Percentiles rank a stretch among this genome's conserved stretches.
Conservation (phyloP, 192 early-diverging fungal species). For the Backusella macrospora region DNA sequence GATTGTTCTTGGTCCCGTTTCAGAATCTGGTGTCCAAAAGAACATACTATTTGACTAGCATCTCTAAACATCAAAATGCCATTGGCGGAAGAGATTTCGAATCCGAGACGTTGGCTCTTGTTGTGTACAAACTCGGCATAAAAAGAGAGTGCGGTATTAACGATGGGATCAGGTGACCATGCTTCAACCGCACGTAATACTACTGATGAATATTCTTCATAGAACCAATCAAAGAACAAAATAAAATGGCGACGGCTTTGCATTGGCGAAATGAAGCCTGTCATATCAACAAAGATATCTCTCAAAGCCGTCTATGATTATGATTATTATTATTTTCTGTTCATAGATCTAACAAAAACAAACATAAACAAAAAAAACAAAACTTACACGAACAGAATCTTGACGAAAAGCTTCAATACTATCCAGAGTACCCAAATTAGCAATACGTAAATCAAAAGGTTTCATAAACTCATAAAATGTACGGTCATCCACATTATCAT, state of each 20-base stretch:
- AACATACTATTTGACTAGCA: conserved; percentile 66
- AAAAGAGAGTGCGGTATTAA: conserved; percentile 77
- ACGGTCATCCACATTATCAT: conserved; percentile 54
- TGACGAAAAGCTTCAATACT: conserved; percentile 60
- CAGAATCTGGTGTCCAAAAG: conserved; percentile 46
- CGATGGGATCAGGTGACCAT: conserved; percentile 63
- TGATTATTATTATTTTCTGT: neutral
- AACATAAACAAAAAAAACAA: neutral
- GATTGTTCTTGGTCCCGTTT: neutral
- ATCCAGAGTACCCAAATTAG: conserved; percentile 52
- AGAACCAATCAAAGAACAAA: conserved; percentile 88
- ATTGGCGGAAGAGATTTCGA: conserved; percentile 84
- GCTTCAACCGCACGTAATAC: conserved; percentile 70
- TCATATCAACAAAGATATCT: conserved; percentile 74
- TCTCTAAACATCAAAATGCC: conserved; percentile 91
- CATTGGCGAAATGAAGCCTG: conserved; percentile 75
- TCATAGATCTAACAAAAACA: neutral
- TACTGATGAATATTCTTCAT: conserved; percentile 66
- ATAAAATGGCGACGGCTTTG: conserved; percentile 59
- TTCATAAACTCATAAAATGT: conserved; percentile 75
- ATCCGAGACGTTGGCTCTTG: conserved; percentile 74
- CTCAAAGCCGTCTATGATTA: conserved; percentile 47
- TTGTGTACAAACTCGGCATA: conserved; percentile 83
- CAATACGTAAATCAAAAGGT: conserved; percentile 63
- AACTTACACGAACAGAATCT: conserved; percentile 49